These are phyloP conservation scores for Lathyrus tuberosus DNA, from an alignment of 306 rosid genomes.

Conservation along the genomic window DNA sequence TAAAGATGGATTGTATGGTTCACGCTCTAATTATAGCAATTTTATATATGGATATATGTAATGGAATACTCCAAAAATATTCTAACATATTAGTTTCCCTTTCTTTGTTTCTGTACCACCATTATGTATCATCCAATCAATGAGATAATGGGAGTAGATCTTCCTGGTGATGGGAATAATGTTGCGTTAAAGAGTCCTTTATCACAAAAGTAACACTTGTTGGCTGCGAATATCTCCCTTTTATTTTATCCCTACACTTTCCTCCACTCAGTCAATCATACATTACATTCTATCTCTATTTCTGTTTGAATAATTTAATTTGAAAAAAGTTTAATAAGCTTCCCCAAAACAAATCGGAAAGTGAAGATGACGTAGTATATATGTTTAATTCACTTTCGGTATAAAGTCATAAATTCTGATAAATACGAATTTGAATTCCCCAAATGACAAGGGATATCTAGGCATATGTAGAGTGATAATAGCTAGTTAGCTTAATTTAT, in stretches of 20 bases:
- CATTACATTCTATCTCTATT: neutral
- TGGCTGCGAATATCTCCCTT: constrained; percentile 55
- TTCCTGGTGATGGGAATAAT: constrained; percentile 58
- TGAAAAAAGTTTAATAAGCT: constrained; percentile 9
- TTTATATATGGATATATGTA: constrained; percentile 36
- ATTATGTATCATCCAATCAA: constrained; percentile 59
- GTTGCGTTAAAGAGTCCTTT: constrained; percentile 48
- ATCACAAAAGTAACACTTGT: constrained; percentile 51
- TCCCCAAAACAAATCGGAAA: constrained; percentile 44
- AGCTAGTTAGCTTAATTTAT: constrained; percentile 29
- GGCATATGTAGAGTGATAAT: neutral
- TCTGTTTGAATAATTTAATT: too few species aligned
- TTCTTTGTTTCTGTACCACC: constrained; percentile 56
- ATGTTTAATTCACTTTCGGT: constrained; percentile 32
- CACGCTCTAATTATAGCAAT: neutral
- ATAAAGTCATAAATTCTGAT: constrained; percentile 41
- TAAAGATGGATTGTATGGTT: neutral
- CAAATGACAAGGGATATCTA: constrained; percentile 13
- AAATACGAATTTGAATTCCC: constrained; percentile 38
- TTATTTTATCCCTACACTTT: constrained; percentile 36
- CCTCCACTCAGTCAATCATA: constrained; percentile 26
- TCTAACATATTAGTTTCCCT: constrained; percentile 45
- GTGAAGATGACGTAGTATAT: constrained; percentile 44
- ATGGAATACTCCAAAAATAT: constrained; percentile 58
- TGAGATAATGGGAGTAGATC: constrained; percentile 63